Conservation (phyloP, 2,329 filamentous ascomycete species). For the Phyllosticta capitalensis region DNA sequence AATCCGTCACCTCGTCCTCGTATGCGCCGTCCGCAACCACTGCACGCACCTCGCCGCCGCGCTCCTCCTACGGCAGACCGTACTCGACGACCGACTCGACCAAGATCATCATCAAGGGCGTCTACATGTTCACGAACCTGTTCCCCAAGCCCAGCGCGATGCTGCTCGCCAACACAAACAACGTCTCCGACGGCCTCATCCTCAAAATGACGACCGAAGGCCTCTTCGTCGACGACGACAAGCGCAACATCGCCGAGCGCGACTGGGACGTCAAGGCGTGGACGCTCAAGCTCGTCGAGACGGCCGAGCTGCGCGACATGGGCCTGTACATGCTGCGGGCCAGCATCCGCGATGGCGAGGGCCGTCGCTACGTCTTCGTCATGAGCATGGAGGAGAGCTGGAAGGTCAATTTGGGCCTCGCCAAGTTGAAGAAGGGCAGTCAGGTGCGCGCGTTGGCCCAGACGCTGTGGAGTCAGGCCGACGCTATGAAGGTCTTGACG, state of each 20-base stretch:
- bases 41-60: conserved; percentile 68
- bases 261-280: conserved; percentile 99
- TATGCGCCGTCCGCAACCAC: conserved; percentile 81
- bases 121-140: conserved; percentile 85
- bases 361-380: conserved; percentile 53
- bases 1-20: conserved; percentile 48
- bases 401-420: conserved; percentile 52
- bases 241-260: conserved; percentile 80
- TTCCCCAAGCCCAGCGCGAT: conserved; percentile 87
- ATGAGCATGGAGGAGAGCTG: conserved; percentile 50
- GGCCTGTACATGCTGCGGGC: conserved; percentile 41
- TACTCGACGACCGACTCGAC: conserved; percentile 86
- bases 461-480: not conserved
- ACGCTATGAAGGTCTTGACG: not conserved
- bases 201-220: conserved; percentile 89
- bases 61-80: conserved; percentile 60
- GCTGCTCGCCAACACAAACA: conserved; percentile 71
- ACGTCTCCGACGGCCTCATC: conserved; percentile 85
- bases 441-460: conserved; percentile 44
- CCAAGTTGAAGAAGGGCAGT: conserved; percentile 46
- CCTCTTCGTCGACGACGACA: conserved; percentile 93
- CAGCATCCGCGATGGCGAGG: conserved; percentile 47
- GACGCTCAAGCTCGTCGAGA: conserved; percentile 85
- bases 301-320: not conserved
- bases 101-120: conserved; percentile 91